Conservation (phyloP, 225 moss, liverwort and hornwort species). For the Marchantia paleacea region DNA sequence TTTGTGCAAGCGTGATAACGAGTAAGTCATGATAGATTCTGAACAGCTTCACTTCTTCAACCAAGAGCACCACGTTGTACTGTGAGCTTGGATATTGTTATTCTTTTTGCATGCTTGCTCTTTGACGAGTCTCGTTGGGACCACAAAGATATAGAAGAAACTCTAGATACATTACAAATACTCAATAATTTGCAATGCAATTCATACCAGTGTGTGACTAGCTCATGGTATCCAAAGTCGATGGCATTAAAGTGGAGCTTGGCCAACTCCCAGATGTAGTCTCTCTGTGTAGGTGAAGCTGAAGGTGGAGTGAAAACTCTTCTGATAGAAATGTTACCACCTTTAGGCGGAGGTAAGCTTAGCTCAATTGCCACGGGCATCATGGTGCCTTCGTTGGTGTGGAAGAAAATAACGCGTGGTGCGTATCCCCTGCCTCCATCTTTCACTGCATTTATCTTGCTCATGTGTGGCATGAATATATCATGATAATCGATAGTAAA, state of each 20-base stretch:
- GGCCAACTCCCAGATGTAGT: constrained; percentile 39
- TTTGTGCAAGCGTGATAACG: too few relatives aligned
- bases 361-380: constrained; percentile 47
- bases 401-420: constrained; percentile 42
- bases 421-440: constrained; percentile 31
- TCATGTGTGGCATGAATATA: constrained; percentile 42
- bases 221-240: constrained; percentile 34
- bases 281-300: not conserved
- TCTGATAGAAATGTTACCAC: not conserved
- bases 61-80: too few relatives aligned
- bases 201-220: constrained; percentile 38
- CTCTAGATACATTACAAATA: not conserved
- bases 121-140: too few relatives aligned
- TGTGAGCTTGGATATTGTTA: too few relatives aligned
- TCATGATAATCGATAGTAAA: constrained; percentile 49
- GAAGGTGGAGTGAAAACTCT: constrained; percentile 30
- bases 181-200: not conserved
- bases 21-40: too few relatives aligned
- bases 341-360: constrained; percentile 31
- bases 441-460: constrained; percentile 24
- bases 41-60: too few relatives aligned
- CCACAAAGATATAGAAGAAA: too few relatives aligned
- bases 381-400: constrained; percentile 27
- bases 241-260: constrained; percentile 29
- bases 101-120: too few relatives aligned